Evolutionary conservation across 148 eudicot genomes (phyloP), one percentile per base, ranked within the genome.

Genomic region (Chenopodium album): DNA sequence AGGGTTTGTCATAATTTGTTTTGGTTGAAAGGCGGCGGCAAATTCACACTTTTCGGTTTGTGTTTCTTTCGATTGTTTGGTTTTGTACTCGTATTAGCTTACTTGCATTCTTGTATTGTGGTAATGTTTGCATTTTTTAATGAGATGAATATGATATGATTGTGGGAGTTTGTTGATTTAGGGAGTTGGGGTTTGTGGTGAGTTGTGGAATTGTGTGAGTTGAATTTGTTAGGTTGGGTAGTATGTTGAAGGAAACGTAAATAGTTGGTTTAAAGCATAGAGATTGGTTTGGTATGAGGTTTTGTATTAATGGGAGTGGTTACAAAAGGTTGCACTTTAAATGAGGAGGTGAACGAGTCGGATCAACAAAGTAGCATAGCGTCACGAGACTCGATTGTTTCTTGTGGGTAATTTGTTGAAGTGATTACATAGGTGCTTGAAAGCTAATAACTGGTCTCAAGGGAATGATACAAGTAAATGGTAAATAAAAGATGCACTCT

Each of bases 1-100:
- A 91, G 77, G 80, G 85, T 95, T 66, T 89, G 90, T 54, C 86
- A 83, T n/a, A 91, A 92, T 85, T 88, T 94, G 87, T 95, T 77
- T 78, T 95, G 99, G 98, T 86, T 95, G 84, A 92, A 90, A 86
- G 98, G 99, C 82, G 89, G 98, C 85, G 99, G 98, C 32, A 90
- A 88, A 80, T 95, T 95, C 83, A 86, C 77, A 34, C 86, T 92
- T 31, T 88, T 85, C 78, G 97, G 97, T 91, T 83, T 56, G 75
- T 65, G 9, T 64, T 32, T 66, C 26, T 76, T 12, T 23, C 8
- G 32, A 44, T 23, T 62, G 14, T 63, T 75, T 28, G 8, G 4
- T 41, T 73, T 17, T 29, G 56, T 19, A 22, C 47, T 9, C 4
- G 26, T 5, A 52, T 67, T 31, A 47, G 13, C 2, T 32, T 70